Percentiles rank a stretch among this genome's conserved stretches.
phyloP scores from a whole-genome alignment of 2,329 filamentous ascomycete species.

The Alternaria novae-zelandiae region DNA sequence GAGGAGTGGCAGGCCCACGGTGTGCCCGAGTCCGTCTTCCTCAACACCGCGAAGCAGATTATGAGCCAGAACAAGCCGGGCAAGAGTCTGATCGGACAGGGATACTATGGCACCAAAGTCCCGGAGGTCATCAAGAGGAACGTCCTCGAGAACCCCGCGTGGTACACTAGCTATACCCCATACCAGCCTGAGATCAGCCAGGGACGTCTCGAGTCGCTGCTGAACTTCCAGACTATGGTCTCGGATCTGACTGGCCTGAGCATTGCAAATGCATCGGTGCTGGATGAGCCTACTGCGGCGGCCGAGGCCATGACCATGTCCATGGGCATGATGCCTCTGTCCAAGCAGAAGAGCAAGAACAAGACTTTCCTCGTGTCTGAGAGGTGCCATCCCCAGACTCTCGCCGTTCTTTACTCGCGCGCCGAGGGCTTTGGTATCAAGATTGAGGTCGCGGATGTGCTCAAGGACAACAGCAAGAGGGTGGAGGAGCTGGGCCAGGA shows the following conservation, averaged over 20 bases:
- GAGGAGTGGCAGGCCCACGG: constrained; percentile 45
- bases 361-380: constrained; percentile 87
- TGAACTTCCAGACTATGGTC: constrained; percentile 96
- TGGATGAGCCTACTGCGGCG: constrained; percentile 91
- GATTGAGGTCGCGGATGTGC: constrained; percentile 74
- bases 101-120: constrained; percentile 86
- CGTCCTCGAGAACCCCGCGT: constrained; percentile 88
- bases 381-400: constrained; percentile 82
- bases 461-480: constrained; percentile 67
- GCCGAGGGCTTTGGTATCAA: constrained; percentile 91
- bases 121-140: constrained; percentile 93
- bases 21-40: constrained; percentile 65
- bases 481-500: constrained; percentile 80
- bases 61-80: constrained; percentile 67
- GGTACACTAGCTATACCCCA: constrained; percentile 98
- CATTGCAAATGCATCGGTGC: constrained; percentile 87
- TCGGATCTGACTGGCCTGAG: constrained; percentile 85
- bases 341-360: constrained; percentile 73
- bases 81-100: constrained; percentile 79
- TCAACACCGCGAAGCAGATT: constrained; percentile 61
- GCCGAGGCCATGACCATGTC: constrained; percentile 97
- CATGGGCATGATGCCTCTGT: constrained; percentile 73
- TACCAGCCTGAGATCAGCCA: constrained; percentile 98
- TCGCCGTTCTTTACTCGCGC: constrained; percentile 81
- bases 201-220: constrained; percentile 85